phyloP scores from a whole-genome alignment of 495 filamentous ascomycete genomes.

The Glarea lozoyensis region DNA sequence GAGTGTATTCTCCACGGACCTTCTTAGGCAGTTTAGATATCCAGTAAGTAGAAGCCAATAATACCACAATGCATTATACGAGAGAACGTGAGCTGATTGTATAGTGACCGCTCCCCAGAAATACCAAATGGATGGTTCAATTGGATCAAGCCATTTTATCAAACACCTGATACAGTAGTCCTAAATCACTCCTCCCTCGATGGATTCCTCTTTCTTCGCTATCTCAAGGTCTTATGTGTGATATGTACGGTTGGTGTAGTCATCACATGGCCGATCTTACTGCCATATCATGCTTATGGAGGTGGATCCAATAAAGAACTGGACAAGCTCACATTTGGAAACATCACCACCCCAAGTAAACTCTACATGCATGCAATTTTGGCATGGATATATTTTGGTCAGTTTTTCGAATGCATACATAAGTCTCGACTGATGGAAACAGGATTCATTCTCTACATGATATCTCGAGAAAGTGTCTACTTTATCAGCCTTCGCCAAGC shows the following conservation, averaged over 20 bases:
- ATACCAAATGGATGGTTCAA: slow-evolving; percentile 61
- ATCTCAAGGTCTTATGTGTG: slow-evolving; percentile 59
- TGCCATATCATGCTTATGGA: slow-evolving; percentile 81
- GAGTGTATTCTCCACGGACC: slow-evolving; percentile 80
- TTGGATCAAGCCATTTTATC: slow-evolving; percentile 70
- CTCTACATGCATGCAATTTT: slow-evolving; percentile 72
- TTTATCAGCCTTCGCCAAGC: slow-evolving; percentile 95
- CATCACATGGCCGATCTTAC: slow-evolving; percentile 77
- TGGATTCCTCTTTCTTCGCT: slow-evolving; percentile 81
- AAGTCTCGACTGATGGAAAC: not conserved
- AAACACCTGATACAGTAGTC: slow-evolving; percentile 70
- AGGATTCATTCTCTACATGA: slow-evolving; percentile 80
- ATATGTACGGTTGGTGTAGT: slow-evolving; percentile 70
- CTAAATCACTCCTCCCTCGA: slow-evolving; percentile 84
- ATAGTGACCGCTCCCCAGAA: slow-evolving; percentile 55
- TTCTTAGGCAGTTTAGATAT: slow-evolving; percentile 67
- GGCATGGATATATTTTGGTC: slow-evolving; percentile 69
- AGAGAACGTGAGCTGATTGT: slow-evolving; percentile 3
- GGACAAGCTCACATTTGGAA: slow-evolving; percentile 69
- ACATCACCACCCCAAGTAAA: slow-evolving; percentile 50
- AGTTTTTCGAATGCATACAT: slow-evolving; percentile 12
- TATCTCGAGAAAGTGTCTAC: slow-evolving; percentile 85
- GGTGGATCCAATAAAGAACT: slow-evolving; percentile 55
- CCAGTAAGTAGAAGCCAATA: slow-evolving; percentile 32
- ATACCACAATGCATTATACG: not conserved